Evolutionary conservation across 768 basidiomycete species (phyloP), one percentile per base, ranked within the genome.

Genomic region (Ramaria sp.): DNA sequence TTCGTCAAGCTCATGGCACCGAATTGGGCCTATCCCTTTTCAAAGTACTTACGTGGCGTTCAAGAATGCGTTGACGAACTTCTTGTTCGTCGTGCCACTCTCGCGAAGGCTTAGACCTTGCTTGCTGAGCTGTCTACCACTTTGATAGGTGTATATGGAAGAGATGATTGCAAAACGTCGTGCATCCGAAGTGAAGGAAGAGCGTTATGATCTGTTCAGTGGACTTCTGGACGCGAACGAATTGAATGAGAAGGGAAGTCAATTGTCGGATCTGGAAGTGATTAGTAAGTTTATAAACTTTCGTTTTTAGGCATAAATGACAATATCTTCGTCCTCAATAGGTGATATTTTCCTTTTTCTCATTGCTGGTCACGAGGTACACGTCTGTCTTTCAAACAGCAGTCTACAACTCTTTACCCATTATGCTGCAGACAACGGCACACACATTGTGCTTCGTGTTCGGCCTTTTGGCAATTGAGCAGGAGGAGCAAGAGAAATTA

Each of bases 141-240:
- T 24, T 24, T 27, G 15, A 34, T 18, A 38, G 73, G 58, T 16
- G 42, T 78, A 77, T 55, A 73, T 80, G 70, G 56, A 60, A 3
- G 78, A 79, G 60, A 80, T 81, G 78, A 77, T 81, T 48, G 61
- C 65, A 18, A 71, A 69, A 32, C 73, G 78, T 2, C 67, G 69
- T 42, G 32, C 32, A 13, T 30, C 42, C n/a, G 34, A 34, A 52
- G 60, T 65, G 51, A 70, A 71, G 50, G 36, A 52, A 8, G 69
- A 65, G 50, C 69, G 70, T 32, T 63, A 75, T 52, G 79, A 82
- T 62, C 65, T 81, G 13, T 76, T 82, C 60, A 75, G 67, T 59
- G 75, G 70, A 59, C 67, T 81, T 20, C 63, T 81, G 34, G 71
- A 71, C 56, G 76, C 77, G 6, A 80, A 75, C 61, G 70, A 73